These are phyloP conservation scores for Trichomonascus vanleenenianus DNA, from an alignment of 805 yeast genomes.

Conservation along the genomic window DNA sequence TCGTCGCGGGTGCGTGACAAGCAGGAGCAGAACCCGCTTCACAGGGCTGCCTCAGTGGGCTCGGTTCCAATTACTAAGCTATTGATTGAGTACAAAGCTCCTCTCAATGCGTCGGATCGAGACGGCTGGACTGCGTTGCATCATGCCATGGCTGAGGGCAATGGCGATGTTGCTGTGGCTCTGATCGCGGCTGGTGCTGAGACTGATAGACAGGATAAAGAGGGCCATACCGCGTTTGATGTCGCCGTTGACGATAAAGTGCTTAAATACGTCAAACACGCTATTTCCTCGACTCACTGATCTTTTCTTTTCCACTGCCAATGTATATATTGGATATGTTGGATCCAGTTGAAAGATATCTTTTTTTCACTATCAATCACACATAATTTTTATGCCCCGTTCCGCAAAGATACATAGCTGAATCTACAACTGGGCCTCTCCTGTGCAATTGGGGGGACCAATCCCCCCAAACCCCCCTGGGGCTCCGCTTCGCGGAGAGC, in stretches of 20 bases:
- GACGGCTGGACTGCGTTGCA: conserved; percentile 83
- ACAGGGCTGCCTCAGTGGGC: conserved; percentile 79
- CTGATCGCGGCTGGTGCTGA: conserved; percentile 67
- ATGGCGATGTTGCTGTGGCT: conserved; percentile 61
- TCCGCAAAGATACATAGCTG: neutral
- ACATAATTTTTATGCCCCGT: neutral
- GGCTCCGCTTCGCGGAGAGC: too few relatives aligned
- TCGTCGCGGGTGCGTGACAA: conserved; percentile 61
- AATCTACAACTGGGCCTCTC: neutral
- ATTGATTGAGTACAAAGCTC: conserved; percentile 48
- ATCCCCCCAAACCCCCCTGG: too few relatives aligned
- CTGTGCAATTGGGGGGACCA: too few relatives aligned
- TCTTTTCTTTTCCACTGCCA: too few relatives aligned
- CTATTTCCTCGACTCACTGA: too few relatives aligned
- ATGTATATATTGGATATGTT: neutral
- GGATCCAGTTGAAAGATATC: too few relatives aligned
- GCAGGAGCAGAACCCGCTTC: conserved; percentile 58
- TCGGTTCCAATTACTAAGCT: conserved; percentile 47
- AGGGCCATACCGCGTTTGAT: conserved; percentile 47
- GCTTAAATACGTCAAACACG: conserved; percentile 22
- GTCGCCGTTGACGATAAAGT: conserved; percentile 50
- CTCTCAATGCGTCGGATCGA: conserved; percentile 58
- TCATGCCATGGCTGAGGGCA: conserved; percentile 87
- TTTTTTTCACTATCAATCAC: neutral
- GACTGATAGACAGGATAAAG: conserved; percentile 35